phyloP scores from a whole-genome alignment of 768 basidiomycete species.

The Strobilomyces dryophilus region DNA sequence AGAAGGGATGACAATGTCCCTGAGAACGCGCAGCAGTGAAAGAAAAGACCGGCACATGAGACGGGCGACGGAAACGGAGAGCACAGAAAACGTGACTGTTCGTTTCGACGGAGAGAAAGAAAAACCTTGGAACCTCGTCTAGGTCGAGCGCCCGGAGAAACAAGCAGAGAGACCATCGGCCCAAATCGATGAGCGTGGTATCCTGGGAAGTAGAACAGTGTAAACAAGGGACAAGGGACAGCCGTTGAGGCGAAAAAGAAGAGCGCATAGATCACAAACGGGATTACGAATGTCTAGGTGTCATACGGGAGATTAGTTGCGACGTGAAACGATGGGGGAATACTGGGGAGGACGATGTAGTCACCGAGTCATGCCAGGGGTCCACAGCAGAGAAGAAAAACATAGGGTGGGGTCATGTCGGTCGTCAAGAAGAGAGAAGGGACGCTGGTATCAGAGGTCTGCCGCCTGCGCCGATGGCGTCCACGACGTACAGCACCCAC shows the following conservation, averaged over 20 bases:
- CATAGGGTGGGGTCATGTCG: neutral
- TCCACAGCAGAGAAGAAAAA: conserved; percentile 4
- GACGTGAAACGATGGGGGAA: conserved; percentile 8
- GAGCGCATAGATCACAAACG: neutral
- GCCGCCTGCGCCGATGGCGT: conserved; percentile 67
- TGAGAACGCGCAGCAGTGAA: too few relatives aligned
- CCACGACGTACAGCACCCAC: conserved; percentile 83
- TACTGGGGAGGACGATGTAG: conserved; percentile 8
- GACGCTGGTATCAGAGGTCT: conserved; percentile 42
- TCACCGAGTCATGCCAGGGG: conserved; percentile 9
- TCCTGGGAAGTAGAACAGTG: conserved; percentile 4
- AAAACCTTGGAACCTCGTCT: neutral
- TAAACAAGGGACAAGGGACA: neutral
- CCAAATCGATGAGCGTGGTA: conserved; percentile 21
- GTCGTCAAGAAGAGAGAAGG: conserved; percentile 8
- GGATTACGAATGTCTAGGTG: conserved; percentile 19
- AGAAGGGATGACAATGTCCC: too few relatives aligned
- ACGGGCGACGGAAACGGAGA: too few relatives aligned
- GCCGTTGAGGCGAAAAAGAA: neutral
- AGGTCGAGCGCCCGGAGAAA: neutral
- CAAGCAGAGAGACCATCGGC: neutral
- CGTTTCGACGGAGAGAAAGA: neutral
- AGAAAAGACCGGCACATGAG: too few relatives aligned
- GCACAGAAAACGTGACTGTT: neutral
- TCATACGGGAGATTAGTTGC: conserved; percentile 22